A percentile compares a stretch with the other conserved stretches of the same genome.
These are phyloP conservation scores for Vicia faba DNA, from an alignment of 306 rosid genomes.

Conservation along the genomic window DNA sequence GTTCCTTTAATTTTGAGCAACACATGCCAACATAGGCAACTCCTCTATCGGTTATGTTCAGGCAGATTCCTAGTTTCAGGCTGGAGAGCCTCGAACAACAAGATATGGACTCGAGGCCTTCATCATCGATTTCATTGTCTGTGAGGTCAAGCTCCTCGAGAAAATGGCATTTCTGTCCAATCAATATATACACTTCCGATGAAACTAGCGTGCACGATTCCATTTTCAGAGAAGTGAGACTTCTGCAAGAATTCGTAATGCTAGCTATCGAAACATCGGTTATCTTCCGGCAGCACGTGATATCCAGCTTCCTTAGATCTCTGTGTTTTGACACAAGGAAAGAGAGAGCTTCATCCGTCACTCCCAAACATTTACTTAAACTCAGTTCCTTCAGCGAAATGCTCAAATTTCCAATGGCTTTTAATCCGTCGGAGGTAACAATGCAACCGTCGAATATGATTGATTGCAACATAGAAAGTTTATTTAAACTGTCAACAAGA, in stretches of 20 bases:
- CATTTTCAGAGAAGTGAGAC: conserved; percentile 83
- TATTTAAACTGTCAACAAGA: conserved; percentile 67
- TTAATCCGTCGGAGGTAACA: conserved; percentile 65
- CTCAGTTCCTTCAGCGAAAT: conserved; percentile 70
- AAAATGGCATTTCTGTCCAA: conserved; percentile 65
- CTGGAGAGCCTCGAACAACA: conserved; percentile 65
- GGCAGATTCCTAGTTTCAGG: conserved; percentile 87
- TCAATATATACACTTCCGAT: conserved; percentile 66
- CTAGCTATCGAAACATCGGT: conserved; percentile 67
- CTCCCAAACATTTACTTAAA: conserved; percentile 87
- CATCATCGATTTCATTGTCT: conserved; percentile 86
- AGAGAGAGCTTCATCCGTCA: conserved; percentile 78
- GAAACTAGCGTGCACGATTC: conserved; percentile 85
- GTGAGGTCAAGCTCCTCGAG: conserved; percentile 91
- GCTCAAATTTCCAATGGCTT: conserved; percentile 77
- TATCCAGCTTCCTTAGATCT: conserved; percentile 83
- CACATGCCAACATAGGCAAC: conserved; percentile 61
- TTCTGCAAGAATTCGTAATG: conserved; percentile 64
- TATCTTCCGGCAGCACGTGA: conserved; percentile 89
- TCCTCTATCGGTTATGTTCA: conserved; percentile 81
- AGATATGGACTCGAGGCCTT: conserved; percentile 77
- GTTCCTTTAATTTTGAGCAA: conserved; percentile 74
- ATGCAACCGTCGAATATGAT: conserved; percentile 72
- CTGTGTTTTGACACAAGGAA: conserved; percentile 69
- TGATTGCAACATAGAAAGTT: conserved; percentile 75